Base-by-base conservation (phyloP, 768 basidiomycete species). In the Suillus subluteus region DNA sequence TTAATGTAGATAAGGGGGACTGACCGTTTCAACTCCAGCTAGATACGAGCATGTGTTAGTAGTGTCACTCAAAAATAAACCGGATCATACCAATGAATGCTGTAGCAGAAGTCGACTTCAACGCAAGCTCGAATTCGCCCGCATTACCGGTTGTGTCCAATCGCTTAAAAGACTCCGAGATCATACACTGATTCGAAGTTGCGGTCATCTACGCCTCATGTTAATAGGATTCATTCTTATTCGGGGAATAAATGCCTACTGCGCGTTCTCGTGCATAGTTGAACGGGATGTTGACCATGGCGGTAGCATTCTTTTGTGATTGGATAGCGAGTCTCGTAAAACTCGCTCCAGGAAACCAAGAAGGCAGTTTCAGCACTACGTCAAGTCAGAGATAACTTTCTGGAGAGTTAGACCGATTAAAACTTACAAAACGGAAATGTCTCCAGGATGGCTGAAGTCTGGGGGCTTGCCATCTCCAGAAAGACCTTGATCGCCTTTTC, bases 301-400 rank as follows among this genome's bases (percentile, higher is more conserved):
- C 70, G 37, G 71, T 63, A 23, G 76, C 44, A 62, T 71, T 76
- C 7, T 65, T 74, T 46, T 68, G 78, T 13, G 76, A 80, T 52
- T 72, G 71, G 26, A 67, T 56, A 15, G 79, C 77, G 67, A 72
- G 69, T 44, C 73, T 72, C 67, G 70, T 78, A 41, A 78, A 68
- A 18, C 66, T 71, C 23, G 80, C 79, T 5, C 79, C 80, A 4
- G 79, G 79, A 48, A 81, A 73, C 80, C 79, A 81, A 18, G 61
- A 58, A 13, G 75, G 75, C 44, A 76, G 70, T 50, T 69, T 75
- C 37, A 76, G 70, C 58, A 76, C 75, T 76, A 65, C 58, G 61
- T 48, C 48, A 43, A 58, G 26, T 76, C 61, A 75, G 38, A n/a
- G 59, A 46, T 59, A 64, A 65, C 52, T 35, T 38, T 40, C 37